phyloP scores from a whole-genome alignment of 2,329 filamentous ascomycete species.

The Aspergillus amoenus region DNA sequence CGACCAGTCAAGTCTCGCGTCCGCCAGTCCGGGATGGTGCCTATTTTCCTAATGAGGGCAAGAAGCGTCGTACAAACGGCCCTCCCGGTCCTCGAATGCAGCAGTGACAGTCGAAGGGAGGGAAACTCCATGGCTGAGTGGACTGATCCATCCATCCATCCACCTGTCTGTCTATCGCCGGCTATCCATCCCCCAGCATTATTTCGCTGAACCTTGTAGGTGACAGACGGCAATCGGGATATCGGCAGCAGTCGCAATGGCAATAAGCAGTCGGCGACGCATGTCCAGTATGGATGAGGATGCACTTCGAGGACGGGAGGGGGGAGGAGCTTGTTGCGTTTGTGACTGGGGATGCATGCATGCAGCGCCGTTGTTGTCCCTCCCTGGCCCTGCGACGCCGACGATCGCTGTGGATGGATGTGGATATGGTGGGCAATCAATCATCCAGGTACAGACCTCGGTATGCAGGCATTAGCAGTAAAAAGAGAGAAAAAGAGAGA shows the following conservation, averaged over 20 bases:
- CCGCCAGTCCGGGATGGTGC: neutral
- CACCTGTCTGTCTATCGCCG: too few relatives aligned
- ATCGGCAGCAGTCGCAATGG: neutral
- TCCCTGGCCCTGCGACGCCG: constrained; percentile 1
- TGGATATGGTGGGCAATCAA: neutral
- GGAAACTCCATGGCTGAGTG: constrained; percentile 1
- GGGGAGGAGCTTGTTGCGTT: constrained; percentile 7
- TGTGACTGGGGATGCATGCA: constrained; percentile 15
- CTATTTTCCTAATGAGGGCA: constrained; percentile 7
- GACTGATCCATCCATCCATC: constrained; percentile 5
- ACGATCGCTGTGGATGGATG: neutral
- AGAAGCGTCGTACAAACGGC: constrained; percentile 11
- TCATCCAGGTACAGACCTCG: neutral
- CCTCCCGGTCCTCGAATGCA: constrained; percentile 2
- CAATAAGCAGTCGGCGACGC: constrained; percentile 1
- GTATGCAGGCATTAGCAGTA: too few relatives aligned
- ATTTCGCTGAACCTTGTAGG: neutral
- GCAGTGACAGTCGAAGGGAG: neutral
- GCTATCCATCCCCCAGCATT: neutral
- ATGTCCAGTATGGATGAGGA: neutral
- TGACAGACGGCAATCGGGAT: neutral
- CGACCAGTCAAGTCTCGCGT: constrained; percentile 3
- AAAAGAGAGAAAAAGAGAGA: too few relatives aligned
- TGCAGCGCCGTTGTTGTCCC: constrained; percentile 14
- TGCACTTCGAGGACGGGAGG: constrained; percentile 6